These are phyloP conservation scores for Chamaecrista fasciculata DNA, from an alignment of 306 rosid species.

Conservation along the genomic window DNA sequence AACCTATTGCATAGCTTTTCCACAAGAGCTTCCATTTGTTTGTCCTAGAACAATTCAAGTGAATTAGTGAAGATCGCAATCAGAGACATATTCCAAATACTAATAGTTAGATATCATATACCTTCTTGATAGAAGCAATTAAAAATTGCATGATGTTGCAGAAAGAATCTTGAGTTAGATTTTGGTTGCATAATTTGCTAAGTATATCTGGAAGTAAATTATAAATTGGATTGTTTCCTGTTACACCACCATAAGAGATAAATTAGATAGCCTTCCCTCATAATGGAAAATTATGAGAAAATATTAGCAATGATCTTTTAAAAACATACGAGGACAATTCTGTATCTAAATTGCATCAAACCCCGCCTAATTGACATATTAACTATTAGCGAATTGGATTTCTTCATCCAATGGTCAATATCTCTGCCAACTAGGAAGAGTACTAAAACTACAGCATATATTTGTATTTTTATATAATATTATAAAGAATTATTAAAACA, in stretches of 20 bases:
- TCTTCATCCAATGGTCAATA: background rate
- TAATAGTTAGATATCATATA: conserved; percentile 25
- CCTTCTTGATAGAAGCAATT: conserved; percentile 95
- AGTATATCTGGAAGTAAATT: conserved; percentile 97
- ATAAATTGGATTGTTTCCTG: conserved; percentile 93
- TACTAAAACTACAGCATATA: background rate
- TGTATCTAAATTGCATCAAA: background rate
- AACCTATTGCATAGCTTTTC: conserved; percentile 95
- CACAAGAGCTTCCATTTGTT: conserved; percentile 95
- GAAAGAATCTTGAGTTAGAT: conserved; percentile 70
- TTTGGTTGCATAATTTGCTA: conserved; percentile 78
- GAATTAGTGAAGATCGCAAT: conserved; percentile 22
- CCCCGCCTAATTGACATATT: background rate
- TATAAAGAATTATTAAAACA: background rate
- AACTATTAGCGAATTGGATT: background rate
- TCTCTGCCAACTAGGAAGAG: background rate
- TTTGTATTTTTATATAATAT: background rate
- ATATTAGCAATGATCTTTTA: conserved; percentile 17
- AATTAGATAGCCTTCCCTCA: background rate
- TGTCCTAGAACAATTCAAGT: conserved; percentile 60
- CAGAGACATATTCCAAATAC: conserved; percentile 17
- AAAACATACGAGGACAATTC: background rate
- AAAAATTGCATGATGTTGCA: conserved; percentile 94
- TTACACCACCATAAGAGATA: conserved; percentile 26
- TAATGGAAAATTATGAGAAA: conserved; percentile 11